Base-by-base conservation (phyloP, 1,284 basidiomycete genomes). In the Rhizoctonia solani region DNA sequence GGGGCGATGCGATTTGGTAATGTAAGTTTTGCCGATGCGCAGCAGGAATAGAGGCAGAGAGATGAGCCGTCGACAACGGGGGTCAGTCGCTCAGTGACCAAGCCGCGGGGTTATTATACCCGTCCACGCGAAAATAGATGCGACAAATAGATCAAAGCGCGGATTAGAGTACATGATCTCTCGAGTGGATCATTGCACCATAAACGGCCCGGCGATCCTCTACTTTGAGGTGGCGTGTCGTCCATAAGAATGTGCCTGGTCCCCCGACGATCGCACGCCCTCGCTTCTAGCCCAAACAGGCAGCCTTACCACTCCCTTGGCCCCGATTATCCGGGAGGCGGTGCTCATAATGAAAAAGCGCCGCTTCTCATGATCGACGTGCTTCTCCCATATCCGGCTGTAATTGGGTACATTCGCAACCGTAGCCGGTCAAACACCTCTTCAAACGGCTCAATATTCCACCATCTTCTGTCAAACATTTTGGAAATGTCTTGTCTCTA, bases 221-320 rank as follows among this genome's bases (percentile, higher is more conserved):
- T 44, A 41, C 44, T 41, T 44, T 58, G n/a, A 14, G 13, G 55
- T 44, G 39, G 55, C 41, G 30, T 34, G 42, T n/a, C 25, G 41
- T 34, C 32, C 32, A 34, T 34, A 34, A 34, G 32, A 34, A 44
- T 44, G 58, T 63, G 58, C 58, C 58, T 63, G 46, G 41, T 63
- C 32, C 32, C 56, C 27, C 19, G 54, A 44, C 54, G 54, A 30
- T 39, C 16, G 25, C 32, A 19, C 42, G 42, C 42, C 42, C n/a
- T 30, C 53, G 46, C 46, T 49, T 49, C 46, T 49, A 49, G 46
- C 21, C 9, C 32, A 34, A n/a, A 23, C 42, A 46, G 42, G 42
- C 46, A 14, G 46, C 11, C 39, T 19, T 46, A 23, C 42, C 46
- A 27, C 11, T 49, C 32, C 4, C 11, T 4, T 34, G 32, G 32